A percentile compares a stretch with the other conserved stretches of the same genome.
phyloP scores from a whole-genome alignment of 371 early-diverging fungal species.

The Dinochytrium kinnereticum region DNA sequence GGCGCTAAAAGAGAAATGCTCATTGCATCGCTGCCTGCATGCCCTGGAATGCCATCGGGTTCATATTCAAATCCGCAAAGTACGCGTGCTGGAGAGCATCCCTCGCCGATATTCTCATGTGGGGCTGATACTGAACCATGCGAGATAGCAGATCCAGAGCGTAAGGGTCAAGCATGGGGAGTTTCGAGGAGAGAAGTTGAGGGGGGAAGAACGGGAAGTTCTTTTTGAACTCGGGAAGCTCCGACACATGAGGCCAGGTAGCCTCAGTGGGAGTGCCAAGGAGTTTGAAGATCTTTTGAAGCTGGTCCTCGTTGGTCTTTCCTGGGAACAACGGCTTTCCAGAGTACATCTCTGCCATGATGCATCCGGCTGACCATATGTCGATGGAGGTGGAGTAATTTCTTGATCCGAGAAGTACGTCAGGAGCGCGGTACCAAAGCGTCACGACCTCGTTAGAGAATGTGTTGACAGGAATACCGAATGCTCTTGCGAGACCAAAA shows the following conservation, averaged over 20 bases:
- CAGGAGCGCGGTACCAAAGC: conserved; percentile 98
- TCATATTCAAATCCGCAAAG: conserved; percentile 54
- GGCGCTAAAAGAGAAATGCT: neutral
- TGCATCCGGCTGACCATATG: conserved; percentile 99
- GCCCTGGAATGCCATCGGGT: neutral
- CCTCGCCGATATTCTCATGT: conserved; percentile 81
- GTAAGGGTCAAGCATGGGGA: conserved; percentile 76
- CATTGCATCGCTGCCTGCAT: neutral
- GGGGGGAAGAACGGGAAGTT: conserved; percentile 75
- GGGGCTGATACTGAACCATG: conserved; percentile 87
- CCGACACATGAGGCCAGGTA: conserved; percentile 90
- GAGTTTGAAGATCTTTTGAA: conserved; percentile 81
- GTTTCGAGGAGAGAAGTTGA: conserved; percentile 64
- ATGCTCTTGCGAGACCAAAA: conserved; percentile 93
- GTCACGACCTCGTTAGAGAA: conserved; percentile 94
- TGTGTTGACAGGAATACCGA: conserved; percentile 82
- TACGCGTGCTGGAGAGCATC: conserved; percentile 84
- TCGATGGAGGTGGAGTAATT: conserved; percentile 98
- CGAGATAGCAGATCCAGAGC: conserved; percentile 81
- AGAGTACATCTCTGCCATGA: conserved; percentile 72
- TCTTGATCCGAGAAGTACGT: conserved; percentile 94
- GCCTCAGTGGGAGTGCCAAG: conserved; percentile 90
- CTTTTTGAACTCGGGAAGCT: conserved; percentile 85
- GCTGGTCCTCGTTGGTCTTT: conserved; percentile 87
- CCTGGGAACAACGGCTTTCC: conserved; percentile 57